These are phyloP conservation scores for Debaryomyces robertsiae DNA, from an alignment of 1,139 yeast genomes.

Conservation along the genomic window DNA sequence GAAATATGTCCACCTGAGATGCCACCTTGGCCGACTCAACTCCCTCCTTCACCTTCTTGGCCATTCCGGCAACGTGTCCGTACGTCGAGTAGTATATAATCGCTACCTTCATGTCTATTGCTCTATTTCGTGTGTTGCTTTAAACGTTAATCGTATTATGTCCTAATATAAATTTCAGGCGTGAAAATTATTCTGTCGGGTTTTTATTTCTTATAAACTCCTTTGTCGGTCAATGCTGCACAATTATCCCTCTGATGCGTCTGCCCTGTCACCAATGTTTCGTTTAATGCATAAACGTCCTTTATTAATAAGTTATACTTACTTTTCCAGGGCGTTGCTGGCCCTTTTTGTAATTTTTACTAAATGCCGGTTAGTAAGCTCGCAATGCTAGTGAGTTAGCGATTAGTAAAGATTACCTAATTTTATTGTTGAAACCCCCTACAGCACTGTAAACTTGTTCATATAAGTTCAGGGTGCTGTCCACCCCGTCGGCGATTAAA, in stretches of 20 bases:
- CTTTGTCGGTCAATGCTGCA: too few relatives aligned
- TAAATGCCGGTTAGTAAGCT: neutral
- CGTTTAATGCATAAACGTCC: neutral
- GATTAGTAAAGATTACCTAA: constrained; percentile 4
- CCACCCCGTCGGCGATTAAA: too few relatives aligned
- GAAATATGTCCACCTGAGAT: constrained; percentile 42
- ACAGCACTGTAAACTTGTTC: neutral
- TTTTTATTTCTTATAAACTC: too few relatives aligned
- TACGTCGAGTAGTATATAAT: constrained; percentile 64
- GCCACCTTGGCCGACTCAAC: constrained; percentile 39
- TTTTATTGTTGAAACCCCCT: neutral
- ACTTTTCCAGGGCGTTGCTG: neutral
- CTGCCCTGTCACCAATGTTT: too few relatives aligned
- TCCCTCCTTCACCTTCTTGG: constrained; percentile 46
- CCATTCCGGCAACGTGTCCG: constrained; percentile 60
- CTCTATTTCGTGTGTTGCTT: too few relatives aligned
- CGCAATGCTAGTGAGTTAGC: neutral
- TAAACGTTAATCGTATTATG: too few relatives aligned
- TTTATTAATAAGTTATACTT: constrained; percentile 3
- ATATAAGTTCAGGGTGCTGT: neutral
- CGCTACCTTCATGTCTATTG: constrained; percentile 38
- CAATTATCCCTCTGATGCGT: too few relatives aligned
- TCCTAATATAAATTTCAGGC: too few relatives aligned
- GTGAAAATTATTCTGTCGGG: too few relatives aligned
- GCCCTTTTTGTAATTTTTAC: neutral